Conservation (phyloP, 1,284 basidiomycete genomes). For the Cerrena zonata region DNA sequence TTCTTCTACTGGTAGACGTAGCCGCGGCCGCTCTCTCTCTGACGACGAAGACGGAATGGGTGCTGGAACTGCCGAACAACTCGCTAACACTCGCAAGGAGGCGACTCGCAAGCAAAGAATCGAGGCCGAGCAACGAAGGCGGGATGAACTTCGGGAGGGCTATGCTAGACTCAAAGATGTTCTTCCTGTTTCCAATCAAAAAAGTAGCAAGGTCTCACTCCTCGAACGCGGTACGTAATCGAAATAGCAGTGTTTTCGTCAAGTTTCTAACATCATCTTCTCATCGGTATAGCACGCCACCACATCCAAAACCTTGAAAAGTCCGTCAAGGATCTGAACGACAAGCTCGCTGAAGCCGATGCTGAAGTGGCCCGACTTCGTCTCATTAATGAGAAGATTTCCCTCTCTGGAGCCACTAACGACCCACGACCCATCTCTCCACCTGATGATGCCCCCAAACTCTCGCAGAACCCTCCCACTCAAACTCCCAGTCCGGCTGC, state of each 20-base stretch:
- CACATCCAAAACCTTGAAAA: conserved; percentile 68
- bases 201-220: conserved; percentile 82
- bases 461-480: conserved; percentile 48
- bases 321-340: conserved; percentile 61
- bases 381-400: conserved; percentile 73
- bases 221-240: conserved; percentile 71
- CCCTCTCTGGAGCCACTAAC: conserved; percentile 46
- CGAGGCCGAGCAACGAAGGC: conserved; percentile 78
- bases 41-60: conserved; percentile 77
- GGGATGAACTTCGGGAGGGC: conserved; percentile 82
- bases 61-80: conserved; percentile 54
- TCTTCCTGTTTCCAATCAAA: conserved; percentile 79
- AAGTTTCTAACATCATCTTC: conserved; percentile 9
- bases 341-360: conserved; percentile 57
- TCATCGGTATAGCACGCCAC: conserved; percentile 51
- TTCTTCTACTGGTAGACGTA: conserved; percentile 56
- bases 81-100: conserved; percentile 75
- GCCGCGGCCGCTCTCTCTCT: conserved; percentile 60
- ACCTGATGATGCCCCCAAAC: conserved; percentile 51
- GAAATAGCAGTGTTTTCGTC: background rate
- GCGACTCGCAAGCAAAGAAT: conserved; percentile 76
- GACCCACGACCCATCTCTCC: conserved; percentile 59
- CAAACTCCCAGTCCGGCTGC: conserved; percentile 60
- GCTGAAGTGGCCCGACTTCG: conserved; percentile 63
- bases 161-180: conserved; percentile 83